Evolutionary conservation across 768 basidiomycete genomes (phyloP).

Genomic region (Daedalea quercina): DNA sequence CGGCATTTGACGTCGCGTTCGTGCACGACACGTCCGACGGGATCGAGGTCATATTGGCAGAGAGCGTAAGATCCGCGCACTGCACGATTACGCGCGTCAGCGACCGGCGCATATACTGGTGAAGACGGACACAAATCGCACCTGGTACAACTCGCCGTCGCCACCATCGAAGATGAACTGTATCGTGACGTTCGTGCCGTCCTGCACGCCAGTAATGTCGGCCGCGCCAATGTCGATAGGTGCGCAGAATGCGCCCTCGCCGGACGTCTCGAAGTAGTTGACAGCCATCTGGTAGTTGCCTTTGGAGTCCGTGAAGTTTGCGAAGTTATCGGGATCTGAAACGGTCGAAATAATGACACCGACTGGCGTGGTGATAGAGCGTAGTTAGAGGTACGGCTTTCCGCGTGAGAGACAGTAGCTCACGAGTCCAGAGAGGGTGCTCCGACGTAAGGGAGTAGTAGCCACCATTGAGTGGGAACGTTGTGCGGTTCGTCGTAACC

Average conservation of each 20-base stretch:
- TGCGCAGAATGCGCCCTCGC: conserved; percentile 62
- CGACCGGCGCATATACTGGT: not conserved
- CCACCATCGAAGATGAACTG: conserved; percentile 65
- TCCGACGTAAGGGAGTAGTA: conserved; percentile 60
- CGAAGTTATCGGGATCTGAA: conserved; percentile 55
- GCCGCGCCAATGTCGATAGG: conserved; percentile 52
- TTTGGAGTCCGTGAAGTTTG: conserved; percentile 48
- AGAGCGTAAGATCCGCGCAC: conserved; percentile 78
- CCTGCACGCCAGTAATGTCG: conserved; percentile 40
- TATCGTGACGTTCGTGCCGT: conserved; percentile 71
- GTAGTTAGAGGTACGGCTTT: not conserved
- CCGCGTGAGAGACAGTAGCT: conserved; percentile 10
- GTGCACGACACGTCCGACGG: conserved; percentile 36
- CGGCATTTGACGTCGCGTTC: conserved; percentile 19
- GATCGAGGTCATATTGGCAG: conserved; percentile 38
- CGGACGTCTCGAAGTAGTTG: conserved; percentile 41
- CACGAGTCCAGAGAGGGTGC: conserved; percentile 57
- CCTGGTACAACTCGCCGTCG: conserved; percentile 69
- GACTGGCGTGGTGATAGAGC: conserved; percentile 27
- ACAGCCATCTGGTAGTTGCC: conserved; percentile 28
- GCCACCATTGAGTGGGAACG: conserved; percentile 62
- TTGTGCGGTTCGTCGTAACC: conserved; percentile 48
- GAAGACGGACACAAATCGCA: conserved; percentile 20
- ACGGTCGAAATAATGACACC: conserved; percentile 48
- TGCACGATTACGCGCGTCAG: conserved; percentile 21